Evolutionary conservation across 2,329 filamentous ascomycete species (phyloP).

Genomic region (Leptographium radiaticola): DNA sequence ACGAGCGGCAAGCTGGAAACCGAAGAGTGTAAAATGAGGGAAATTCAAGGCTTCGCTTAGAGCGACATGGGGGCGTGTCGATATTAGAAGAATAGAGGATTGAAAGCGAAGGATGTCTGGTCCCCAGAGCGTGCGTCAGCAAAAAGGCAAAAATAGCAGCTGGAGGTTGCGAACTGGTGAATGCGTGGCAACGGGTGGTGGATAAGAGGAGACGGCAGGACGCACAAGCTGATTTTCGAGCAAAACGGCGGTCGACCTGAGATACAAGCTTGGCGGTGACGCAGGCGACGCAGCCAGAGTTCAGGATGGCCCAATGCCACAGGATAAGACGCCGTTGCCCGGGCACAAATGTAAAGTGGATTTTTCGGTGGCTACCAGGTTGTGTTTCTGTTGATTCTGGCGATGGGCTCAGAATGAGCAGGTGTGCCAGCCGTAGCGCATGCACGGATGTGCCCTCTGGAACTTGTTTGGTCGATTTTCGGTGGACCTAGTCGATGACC

Average conservation of each 20-base stretch:
- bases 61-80: not conserved
- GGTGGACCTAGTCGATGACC: not conserved
- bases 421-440: not conserved
- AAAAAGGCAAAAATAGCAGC: not conserved
- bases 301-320: not conserved
- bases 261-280: not conserved
- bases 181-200: not conserved
- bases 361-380: not conserved
- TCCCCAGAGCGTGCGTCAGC: not conserved
- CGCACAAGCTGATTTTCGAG: not conserved
- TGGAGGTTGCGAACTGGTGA: not conserved
- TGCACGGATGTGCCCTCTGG: not conserved
- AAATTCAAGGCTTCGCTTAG: not conserved
- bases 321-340: not conserved
- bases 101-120: not conserved
- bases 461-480: not conserved
- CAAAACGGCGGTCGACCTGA: not conserved
- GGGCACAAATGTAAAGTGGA: no score
- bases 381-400: not conserved
- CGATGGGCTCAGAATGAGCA: not conserved
- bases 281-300: not conserved
- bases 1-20: not conserved
- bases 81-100: not conserved
- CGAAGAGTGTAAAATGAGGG: not conserved
- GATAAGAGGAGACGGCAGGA: slow-evolving; percentile 1